A percentile compares a stretch with the other conserved stretches of the same genome.
Evolutionary conservation across 306 rosid species (phyloP).

Genomic region (Notholithocarpus densiflorus): DNA sequence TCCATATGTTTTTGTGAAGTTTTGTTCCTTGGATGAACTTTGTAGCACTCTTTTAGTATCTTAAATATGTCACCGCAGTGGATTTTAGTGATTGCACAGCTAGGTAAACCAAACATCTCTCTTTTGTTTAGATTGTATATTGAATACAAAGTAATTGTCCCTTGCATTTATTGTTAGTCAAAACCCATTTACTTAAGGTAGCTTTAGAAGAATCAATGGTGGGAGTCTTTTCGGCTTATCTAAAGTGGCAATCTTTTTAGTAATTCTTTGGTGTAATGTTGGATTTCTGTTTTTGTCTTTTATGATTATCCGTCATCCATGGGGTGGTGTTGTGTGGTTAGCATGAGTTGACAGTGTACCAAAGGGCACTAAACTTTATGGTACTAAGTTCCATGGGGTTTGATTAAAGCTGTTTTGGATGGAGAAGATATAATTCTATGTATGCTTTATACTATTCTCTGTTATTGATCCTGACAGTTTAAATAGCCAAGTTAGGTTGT

Average conservation of each 20-base stretch:
- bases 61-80: background rate
- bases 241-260: slow-evolving; percentile 9
- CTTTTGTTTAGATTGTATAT: slow-evolving; percentile 4
- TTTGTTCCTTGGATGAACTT: background rate
- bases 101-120: background rate
- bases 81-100: background rate
- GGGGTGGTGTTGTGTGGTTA: slow-evolving; percentile 1
- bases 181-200: slow-evolving; percentile 17
- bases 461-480: slow-evolving; percentile 1
- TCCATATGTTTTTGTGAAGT: background rate
- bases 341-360: slow-evolving; percentile 15
- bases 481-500: slow-evolving; percentile 7
- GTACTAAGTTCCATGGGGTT: background rate
- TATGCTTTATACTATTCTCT: slow-evolving; percentile 2
- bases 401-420: background rate
- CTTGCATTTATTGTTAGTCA: slow-evolving; percentile 11
- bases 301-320: background rate
- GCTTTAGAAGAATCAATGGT: slow-evolving; percentile 14
- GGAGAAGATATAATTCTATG: slow-evolving; percentile 8
- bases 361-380: background rate
- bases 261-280: background rate
- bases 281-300: slow-evolving; percentile 1
- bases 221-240: background rate
- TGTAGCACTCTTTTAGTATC: background rate
- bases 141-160: slow-evolving; percentile 16